Conservation (phyloP, 805 yeast genomes). For the Pichia occidentalis region DNA sequence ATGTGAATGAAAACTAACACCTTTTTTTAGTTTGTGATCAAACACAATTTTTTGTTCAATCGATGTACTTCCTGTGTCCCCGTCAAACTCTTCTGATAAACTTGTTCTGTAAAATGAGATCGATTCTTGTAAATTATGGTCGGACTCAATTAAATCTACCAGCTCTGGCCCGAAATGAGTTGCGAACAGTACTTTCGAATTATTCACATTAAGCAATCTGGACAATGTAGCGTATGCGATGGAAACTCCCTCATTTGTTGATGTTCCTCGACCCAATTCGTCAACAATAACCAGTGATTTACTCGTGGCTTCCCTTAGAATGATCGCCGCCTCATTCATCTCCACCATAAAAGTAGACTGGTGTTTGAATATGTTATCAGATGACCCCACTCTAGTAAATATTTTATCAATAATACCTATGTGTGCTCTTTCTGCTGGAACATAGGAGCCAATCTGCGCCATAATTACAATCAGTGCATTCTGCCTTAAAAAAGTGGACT, state of each 20-base stretch:
- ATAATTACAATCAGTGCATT: conserved; percentile 62
- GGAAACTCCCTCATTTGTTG: conserved; percentile 77
- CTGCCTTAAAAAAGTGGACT: conserved; percentile 68
- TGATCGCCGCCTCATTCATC: conserved; percentile 76
- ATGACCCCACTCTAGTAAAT: conserved; percentile 77
- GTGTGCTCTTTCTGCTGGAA: conserved; percentile 58
- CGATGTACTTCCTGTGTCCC: background rate
- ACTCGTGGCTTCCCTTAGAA: conserved; percentile 57
- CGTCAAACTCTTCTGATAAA: conserved; percentile 14
- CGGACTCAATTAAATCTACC: conserved; percentile 31
- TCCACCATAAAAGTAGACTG: conserved; percentile 92
- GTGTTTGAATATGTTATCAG: conserved; percentile 72
- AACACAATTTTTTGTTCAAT: conserved; percentile 32
- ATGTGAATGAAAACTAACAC: conserved; percentile 68
- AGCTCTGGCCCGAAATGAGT: conserved; percentile 72
- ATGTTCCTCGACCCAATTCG: conserved; percentile 88
- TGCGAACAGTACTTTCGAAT: conserved; percentile 77
- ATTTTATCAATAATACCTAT: conserved; percentile 73
- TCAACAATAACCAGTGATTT: conserved; percentile 74
- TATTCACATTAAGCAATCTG: conserved; percentile 45
- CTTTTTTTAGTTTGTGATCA: conserved; percentile 55
- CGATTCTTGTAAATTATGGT: conserved; percentile 23
- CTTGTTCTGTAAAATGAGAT: conserved; percentile 25
- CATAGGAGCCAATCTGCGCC: conserved; percentile 69
- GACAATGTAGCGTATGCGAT: conserved; percentile 73